Conservation (phyloP, 768 basidiomycete species). For the Phaeotremella skinneri region DNA sequence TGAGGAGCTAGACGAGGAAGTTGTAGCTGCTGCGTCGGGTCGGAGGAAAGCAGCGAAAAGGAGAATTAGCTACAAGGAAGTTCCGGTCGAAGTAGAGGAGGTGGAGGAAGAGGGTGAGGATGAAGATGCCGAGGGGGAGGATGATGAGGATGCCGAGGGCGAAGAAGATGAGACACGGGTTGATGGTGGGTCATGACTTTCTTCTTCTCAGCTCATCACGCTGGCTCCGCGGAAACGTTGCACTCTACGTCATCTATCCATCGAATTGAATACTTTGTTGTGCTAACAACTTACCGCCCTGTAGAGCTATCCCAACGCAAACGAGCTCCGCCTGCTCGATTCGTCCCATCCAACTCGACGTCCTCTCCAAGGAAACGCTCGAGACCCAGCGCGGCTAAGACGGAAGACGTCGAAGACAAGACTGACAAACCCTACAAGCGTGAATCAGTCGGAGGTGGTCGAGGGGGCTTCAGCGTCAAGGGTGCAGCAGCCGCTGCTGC, state of each 20-base stretch:
- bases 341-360: slow-evolving; percentile 11
- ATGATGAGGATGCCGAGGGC: slow-evolving; percentile 24
- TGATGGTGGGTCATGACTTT: slow-evolving; percentile 8
- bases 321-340: slow-evolving; percentile 17
- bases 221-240: too few relatives aligned
- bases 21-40: slow-evolving; percentile 5
- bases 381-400: slow-evolving; percentile 13
- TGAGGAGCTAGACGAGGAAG: slow-evolving; percentile 4
- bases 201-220: background rate
- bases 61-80: slow-evolving; percentile 37
- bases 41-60: slow-evolving; percentile 19
- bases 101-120: slow-evolving; percentile 25
- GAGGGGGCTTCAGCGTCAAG: slow-evolving; percentile 50
- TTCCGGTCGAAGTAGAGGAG: slow-evolving; percentile 19
- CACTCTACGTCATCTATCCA: too few relatives aligned
- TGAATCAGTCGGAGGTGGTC: slow-evolving; percentile 44
- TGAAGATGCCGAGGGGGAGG: slow-evolving; percentile 23
- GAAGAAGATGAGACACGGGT: slow-evolving; percentile 19
- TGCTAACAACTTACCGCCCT: too few relatives aligned
- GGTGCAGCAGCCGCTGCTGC: slow-evolving; percentile 44
- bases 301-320: slow-evolving; percentile 11
- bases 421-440: slow-evolving; percentile 29
- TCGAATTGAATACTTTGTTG: too few relatives aligned
- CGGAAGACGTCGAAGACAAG: slow-evolving; percentile 30
- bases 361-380: slow-evolving; percentile 15